Percentiles rank a stretch among this genome's conserved stretches.
These are phyloP conservation scores for Dryas alaskensis DNA, from an alignment of 306 rosid genomes.

Conservation along the genomic window DNA sequence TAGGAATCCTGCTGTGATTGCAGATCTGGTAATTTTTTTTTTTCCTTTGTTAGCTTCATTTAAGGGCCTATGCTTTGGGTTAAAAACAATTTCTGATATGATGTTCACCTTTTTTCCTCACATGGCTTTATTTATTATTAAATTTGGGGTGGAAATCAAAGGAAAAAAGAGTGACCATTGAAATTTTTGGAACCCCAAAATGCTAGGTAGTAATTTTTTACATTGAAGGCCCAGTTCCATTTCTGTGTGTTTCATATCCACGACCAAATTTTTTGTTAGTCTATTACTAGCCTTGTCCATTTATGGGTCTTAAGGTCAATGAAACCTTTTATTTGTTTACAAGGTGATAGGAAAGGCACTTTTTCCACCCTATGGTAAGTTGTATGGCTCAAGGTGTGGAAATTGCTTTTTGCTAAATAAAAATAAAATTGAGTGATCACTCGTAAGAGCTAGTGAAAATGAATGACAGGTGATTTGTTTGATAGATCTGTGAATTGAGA, in stretches of 20 bases:
- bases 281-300: background rate
- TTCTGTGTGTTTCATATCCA: background rate
- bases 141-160: background rate
- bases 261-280: background rate
- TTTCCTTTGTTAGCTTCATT: constrained; percentile 22
- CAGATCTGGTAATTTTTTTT: constrained; percentile 75
- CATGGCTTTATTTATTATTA: background rate
- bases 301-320: background rate
- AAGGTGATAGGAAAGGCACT: background rate
- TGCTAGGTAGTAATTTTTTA: background rate
- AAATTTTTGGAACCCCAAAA: background rate
- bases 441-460: too few relatives aligned
- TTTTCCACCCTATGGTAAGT: background rate
- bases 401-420: too few relatives aligned
- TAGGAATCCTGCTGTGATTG: constrained; percentile 98
- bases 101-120: background rate
- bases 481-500: background rate
- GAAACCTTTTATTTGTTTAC: background rate
- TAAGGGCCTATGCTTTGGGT: constrained; percentile 1
- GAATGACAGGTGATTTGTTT: too few relatives aligned
- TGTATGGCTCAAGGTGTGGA: too few relatives aligned
- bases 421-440: too few relatives aligned
- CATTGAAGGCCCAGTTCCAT: background rate
- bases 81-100: background rate
- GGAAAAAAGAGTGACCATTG: background rate